A percentile compares a stretch with the other conserved stretches of the same genome.
Evolutionary conservation across 2,329 filamentous ascomycete genomes (phyloP).

Genomic region (Penicillium sclerotiorum): DNA sequence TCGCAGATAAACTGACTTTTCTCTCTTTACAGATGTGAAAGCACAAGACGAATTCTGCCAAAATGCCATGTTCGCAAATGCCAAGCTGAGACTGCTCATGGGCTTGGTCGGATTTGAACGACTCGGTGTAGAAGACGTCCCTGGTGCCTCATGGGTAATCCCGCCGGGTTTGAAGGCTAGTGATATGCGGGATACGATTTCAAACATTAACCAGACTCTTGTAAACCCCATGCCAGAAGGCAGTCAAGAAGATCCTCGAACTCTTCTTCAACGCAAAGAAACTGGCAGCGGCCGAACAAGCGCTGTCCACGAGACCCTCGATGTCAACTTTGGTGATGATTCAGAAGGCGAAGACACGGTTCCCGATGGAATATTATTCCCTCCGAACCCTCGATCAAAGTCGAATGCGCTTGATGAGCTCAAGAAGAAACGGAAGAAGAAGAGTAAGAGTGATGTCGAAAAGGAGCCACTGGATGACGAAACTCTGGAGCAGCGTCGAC

Average conservation of each 20-base stretch:
- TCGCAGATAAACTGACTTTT: constrained; percentile 5
- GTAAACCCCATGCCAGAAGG: constrained; percentile 78
- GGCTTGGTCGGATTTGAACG: constrained; percentile 71
- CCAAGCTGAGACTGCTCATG: constrained; percentile 83
- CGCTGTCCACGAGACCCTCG: constrained; percentile 37
- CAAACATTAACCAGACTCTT: constrained; percentile 75
- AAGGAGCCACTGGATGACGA: constrained; percentile 65
- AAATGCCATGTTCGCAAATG: constrained; percentile 83
- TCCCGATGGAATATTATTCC: constrained; percentile 67
- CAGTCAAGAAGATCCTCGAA: constrained; percentile 71
- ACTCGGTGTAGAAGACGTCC: constrained; percentile 67
- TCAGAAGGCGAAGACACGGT: constrained; percentile 63
- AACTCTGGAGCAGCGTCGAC: constrained; percentile 60
- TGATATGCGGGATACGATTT: constrained; percentile 68
- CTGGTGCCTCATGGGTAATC: constrained; percentile 77
- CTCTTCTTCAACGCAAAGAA: constrained; percentile 74
- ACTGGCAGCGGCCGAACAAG: constrained; percentile 42
- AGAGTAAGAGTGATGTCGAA: constrained; percentile 48
- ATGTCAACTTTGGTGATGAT: constrained; percentile 71
- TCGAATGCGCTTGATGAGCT: constrained; percentile 58
- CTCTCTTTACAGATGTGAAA: constrained; percentile 55
- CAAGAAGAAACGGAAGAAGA: constrained; percentile 64
- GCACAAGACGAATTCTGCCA: constrained; percentile 68
- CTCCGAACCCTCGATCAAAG: constrained; percentile 53
- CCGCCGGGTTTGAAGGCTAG: constrained; percentile 66